Evolutionary conservation across 1,284 basidiomycete genomes (phyloP).

Genomic region (Moesziomyces parantarcticus): DNA sequence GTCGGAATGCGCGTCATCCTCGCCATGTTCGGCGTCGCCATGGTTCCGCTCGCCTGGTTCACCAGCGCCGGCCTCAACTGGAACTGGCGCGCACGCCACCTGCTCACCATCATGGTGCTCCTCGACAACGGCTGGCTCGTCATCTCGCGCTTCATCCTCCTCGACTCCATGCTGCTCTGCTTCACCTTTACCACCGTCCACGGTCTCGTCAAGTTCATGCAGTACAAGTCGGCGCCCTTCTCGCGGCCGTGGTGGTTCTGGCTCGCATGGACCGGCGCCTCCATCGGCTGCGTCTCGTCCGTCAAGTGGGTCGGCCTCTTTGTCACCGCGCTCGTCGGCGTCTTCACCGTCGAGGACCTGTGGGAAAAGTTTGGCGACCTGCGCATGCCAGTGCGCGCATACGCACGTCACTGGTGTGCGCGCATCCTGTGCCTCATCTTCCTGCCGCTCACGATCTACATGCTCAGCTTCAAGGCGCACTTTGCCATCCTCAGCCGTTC

Average conservation of each 20-base stretch:
- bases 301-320: slow-evolving; percentile 98
- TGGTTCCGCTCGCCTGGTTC: slow-evolving; percentile 96
- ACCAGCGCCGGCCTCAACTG: slow-evolving; percentile 95
- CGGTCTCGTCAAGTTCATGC: slow-evolving; percentile 93
- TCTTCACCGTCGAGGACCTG: slow-evolving; percentile 96
- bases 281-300: slow-evolving; percentile 94
- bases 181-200: slow-evolving; percentile 98
- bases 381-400: slow-evolving; percentile 85
- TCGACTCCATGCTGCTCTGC: slow-evolving; percentile 97
- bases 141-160: slow-evolving; percentile 95
- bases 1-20: slow-evolving; percentile 94
- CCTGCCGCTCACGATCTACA: slow-evolving; percentile 89
- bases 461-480: slow-evolving; percentile 93
- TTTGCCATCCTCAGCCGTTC: slow-evolving; percentile 93
- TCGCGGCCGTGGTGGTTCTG: slow-evolving; percentile 96
- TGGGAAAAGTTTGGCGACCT: slow-evolving; percentile 99
- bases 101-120: slow-evolving; percentile 93
- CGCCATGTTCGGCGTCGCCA: slow-evolving; percentile 89
- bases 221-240: slow-evolving; percentile 87
- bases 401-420: slow-evolving; percentile 90
- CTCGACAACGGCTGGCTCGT: slow-evolving; percentile 91
- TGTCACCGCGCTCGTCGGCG: slow-evolving; percentile 89
- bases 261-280: slow-evolving; percentile 87
- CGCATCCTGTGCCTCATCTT: slow-evolving; percentile 86
- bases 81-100: slow-evolving; percentile 87